These are phyloP conservation scores for Zancudomyces culisetae DNA, from an alignment of 371 early-diverging fungal genomes.

Conservation along the genomic window DNA sequence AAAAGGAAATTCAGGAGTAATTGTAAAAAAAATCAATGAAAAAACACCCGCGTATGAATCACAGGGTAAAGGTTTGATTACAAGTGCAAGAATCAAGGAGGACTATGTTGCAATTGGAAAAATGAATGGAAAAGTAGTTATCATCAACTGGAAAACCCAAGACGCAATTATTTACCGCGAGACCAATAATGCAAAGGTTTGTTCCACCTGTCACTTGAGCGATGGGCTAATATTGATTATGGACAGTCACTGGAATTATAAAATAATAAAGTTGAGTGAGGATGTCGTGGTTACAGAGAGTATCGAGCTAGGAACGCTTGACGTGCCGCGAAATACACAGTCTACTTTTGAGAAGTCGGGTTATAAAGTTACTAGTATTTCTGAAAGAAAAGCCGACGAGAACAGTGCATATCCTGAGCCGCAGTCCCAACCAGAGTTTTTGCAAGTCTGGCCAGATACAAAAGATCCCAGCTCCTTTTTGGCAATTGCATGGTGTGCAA, in stretches of 20 bases:
- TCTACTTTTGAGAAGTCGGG: not conserved
- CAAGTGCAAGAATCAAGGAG: not conserved
- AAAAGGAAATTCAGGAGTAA: not conserved
- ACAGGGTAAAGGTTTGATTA: not conserved
- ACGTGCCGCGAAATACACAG: not conserved
- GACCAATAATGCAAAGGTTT: not conserved
- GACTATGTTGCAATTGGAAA: conserved; percentile 2
- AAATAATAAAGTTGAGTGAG: not conserved
- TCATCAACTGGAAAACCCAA: conserved; percentile 1
- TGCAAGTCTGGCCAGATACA: conserved; percentile 1
- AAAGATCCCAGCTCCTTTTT: not conserved
- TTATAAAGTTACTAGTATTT: not conserved
- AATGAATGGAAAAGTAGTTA: conserved; percentile 1
- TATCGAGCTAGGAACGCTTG: not conserved
- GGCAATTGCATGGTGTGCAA: not conserved
- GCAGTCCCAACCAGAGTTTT: not conserved
- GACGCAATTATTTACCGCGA: not conserved
- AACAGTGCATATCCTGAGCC: not conserved
- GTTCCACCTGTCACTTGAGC: not conserved
- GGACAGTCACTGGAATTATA: not conserved
- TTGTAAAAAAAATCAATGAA: not conserved
- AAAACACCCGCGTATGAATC: not conserved
- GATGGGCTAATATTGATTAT: not conserved
- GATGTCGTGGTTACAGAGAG: not conserved
- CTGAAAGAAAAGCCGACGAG: not conserved